Evolutionary conservation across 2,329 filamentous ascomycete species (phyloP).

Genomic region (Calonectria pseudoreteaudii): DNA sequence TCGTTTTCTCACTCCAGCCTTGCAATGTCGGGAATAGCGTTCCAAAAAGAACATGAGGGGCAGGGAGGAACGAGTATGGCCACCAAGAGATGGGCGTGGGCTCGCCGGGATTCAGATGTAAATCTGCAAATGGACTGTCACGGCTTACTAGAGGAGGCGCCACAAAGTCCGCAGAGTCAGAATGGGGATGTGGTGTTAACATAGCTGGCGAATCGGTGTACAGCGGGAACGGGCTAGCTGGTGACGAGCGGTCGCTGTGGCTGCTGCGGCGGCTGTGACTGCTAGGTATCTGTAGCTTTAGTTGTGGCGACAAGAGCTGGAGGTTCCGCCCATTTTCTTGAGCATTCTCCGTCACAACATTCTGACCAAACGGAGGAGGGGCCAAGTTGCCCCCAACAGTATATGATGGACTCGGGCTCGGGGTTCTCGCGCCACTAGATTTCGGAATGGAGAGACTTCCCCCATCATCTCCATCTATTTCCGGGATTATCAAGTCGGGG

Average conservation of each 20-base stretch:
- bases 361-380: constrained; percentile 51
- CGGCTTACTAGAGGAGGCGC: constrained; percentile 52
- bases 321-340: constrained; percentile 11
- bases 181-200: constrained; percentile 55
- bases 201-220: constrained; percentile 70
- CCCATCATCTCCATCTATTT: constrained; percentile 32
- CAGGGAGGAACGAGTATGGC: constrained; percentile 80
- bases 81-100: constrained; percentile 76
- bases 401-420: constrained; percentile 47
- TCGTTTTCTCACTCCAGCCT: constrained; percentile 82
- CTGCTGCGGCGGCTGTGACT: constrained; percentile 54
- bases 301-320: constrained; percentile 35
- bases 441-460: constrained; percentile 35
- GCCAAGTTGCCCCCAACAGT: constrained; percentile 56
- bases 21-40: constrained; percentile 90
- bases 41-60: constrained; percentile 76
- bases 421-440: constrained; percentile 38
- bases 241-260: constrained; percentile 59
- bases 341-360: constrained; percentile 32
- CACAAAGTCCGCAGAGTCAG: constrained; percentile 65
- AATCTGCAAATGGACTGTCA: constrained; percentile 60
- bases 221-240: constrained; percentile 74
- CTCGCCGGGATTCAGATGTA: constrained; percentile 52
- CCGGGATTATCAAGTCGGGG: constrained; percentile 36
- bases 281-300: constrained; percentile 62